Evolutionary conservation across 495 filamentous ascomycete species (phyloP), one percentile per base, ranked within the genome.

Genomic region (Penicillium cataractarum): DNA sequence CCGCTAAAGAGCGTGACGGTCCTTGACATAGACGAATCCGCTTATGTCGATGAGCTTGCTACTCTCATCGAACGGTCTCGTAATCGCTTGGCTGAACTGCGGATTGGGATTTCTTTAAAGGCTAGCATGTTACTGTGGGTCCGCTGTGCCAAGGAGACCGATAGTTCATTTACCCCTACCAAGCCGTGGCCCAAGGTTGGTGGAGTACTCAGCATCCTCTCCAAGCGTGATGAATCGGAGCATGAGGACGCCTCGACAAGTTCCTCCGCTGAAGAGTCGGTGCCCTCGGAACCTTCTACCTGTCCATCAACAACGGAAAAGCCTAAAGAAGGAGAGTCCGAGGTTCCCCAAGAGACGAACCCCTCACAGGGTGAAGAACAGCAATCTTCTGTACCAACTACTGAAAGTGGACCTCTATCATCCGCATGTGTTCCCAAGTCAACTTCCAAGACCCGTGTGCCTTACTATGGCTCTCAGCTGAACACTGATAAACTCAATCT

Each of bases 41-140:
- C 87, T 21, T 97, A 98, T 76, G 74, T 97, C 39, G 92, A 97
- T 67, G 94, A 98, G 76, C 89, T 97, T 82, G 90, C 88, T 37
- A 80, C 90, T 51, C 83, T 97, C 3, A 88, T 98, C 60, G 88
- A 88, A 54, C 84, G 88, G 19, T 96, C 91, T 21, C 83, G 84
- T 61, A 78, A 82, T 62, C 77, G 79, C 19, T 77, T 98, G 21
- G 81, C 83, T 35, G 93, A 97, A 75, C 77, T 98, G 33, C 83
- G 92, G 35, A 84, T 97, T 5, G 92, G 93, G 6, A 88, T 97
- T 55, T 86, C 91, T 15, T 66, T 75, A 7, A 87, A 87, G 60
- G 87, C 86, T 4, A 71, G 78, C 24, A 64, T 75, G 53, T 72
- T 78, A 24, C 76, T 84, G 21, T 93, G 91, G 82, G 77, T 85